Base-by-base conservation (phyloP, 75 land plant species). In the Gnetum montanum region DNA sequence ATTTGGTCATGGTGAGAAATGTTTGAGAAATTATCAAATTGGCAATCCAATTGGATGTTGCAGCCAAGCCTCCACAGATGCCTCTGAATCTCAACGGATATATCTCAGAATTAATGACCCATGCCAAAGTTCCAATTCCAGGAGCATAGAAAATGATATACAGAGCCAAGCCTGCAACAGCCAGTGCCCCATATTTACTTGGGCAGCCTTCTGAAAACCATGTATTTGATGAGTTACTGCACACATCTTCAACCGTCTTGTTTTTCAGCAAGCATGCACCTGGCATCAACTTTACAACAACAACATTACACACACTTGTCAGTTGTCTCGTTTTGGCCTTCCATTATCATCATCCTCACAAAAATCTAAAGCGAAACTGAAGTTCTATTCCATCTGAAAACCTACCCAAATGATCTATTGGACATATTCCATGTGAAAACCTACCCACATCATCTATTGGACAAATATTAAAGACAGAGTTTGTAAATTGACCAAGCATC, bases 71-170 rank as follows among this genome's bases (percentile, higher is more conserved):
- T 28, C 97, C 95, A 30, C 97, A 90, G 54, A 77, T 6, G 0
- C 97, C 97, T 50, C 97, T 62, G 65, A 63, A 89, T 47, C 70
- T 66, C 45, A 93, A 38, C 0, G 98, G 96, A 54, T 93, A 93
- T 22, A 93, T 93, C 71, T 93, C 98, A 0, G 90, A 89, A 75
- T 93, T 93, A 29, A 90, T 74, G 2, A 94, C 76, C 98, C 98
- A 93, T 0, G 98, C 96, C 7, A 80, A 77, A 0, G 90, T 79
- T 33, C 92, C 92, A 92, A 82, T 90, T 2, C 84, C 96, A 2
- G 92, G 92, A 0, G 96, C 57, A 62, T 72, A 79, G 6, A 67
- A 59, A 45, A 78, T 71, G 24, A 84, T 90, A 75, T 88, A 83
- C 8, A 62, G 24, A 43, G 69, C 88, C 4, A 90, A 57, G 5